These are phyloP conservation scores for Cicer judaicum DNA, from an alignment of 306 rosid species.

Conservation along the genomic window DNA sequence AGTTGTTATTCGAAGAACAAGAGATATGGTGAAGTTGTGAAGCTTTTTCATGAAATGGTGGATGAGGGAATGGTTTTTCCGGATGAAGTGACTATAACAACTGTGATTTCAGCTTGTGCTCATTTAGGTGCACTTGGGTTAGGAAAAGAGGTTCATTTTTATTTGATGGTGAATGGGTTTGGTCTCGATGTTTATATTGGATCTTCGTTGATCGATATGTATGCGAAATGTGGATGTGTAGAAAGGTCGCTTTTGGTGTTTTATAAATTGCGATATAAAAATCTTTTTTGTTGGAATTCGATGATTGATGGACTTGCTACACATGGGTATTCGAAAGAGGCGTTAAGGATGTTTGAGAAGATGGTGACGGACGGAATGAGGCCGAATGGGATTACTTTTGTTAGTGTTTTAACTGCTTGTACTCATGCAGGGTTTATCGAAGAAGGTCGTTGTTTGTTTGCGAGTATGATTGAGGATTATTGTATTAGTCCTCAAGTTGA, in stretches of 20 bases:
- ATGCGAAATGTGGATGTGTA: slow-evolving; percentile 82
- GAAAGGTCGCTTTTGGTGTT: slow-evolving; percentile 76
- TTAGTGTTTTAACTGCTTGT: slow-evolving; percentile 75
- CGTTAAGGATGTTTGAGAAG: slow-evolving; percentile 60
- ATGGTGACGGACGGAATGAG: slow-evolving; percentile 62
- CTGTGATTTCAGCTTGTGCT: slow-evolving; percentile 76
- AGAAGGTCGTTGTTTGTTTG: slow-evolving; percentile 65
- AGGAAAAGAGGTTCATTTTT: slow-evolving; percentile 72
- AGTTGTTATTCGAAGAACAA: slow-evolving; percentile 62
- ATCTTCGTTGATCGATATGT: slow-evolving; percentile 81
- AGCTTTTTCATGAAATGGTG: slow-evolving; percentile 60
- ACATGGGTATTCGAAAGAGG: slow-evolving; percentile 67
- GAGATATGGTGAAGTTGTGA: slow-evolving; percentile 57
- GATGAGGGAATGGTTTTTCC: slow-evolving; percentile 55
- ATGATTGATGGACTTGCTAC: slow-evolving; percentile 75
- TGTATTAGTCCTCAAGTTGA: slow-evolving; percentile 57
- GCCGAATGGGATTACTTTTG: slow-evolving; percentile 75
- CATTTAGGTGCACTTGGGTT: slow-evolving; percentile 81
- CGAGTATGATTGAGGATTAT: slow-evolving; percentile 64
- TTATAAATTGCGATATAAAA: slow-evolving; percentile 65
- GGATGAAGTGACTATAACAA: slow-evolving; percentile 71
- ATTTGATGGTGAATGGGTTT: slow-evolving; percentile 60
- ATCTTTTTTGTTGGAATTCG: slow-evolving; percentile 83
- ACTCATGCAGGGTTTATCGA: slow-evolving; percentile 75
- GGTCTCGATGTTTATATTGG: slow-evolving; percentile 77